Evolutionary conservation across 345 rosid genomes (phyloP), one percentile per base, ranked within the genome.

Genomic region (Citrus glauca): DNA sequence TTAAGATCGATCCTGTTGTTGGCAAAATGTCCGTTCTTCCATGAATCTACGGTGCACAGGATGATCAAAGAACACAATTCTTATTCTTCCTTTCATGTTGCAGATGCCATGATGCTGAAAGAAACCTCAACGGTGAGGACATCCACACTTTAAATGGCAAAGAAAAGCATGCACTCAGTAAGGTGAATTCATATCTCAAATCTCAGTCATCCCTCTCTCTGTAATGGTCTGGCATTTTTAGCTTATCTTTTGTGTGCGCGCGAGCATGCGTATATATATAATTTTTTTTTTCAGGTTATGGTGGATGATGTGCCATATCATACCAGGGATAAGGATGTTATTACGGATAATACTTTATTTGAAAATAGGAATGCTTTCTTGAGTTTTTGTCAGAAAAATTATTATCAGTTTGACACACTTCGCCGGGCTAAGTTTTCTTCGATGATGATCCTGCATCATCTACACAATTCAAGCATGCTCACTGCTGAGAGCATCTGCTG

Each of bases 361-460:
- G 91, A 86, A 48, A 87, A 78, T 62, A 87, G 95, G 81, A 88
- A 84, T 74, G 59, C n/a, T 40, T 88, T 94, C 66, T 77, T 94
- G 85, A 62, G 72, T 24, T 84, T 94, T 55, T 92, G 90, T 77
- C 90, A 88, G 77, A 74, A 75, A 62, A 80, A 91, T 75, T 75
- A 85, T 70, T 89, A 89, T 82, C 86, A 85, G 74, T 92, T 92
- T 57, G 88, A 92, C 84, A 81, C 87, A 13, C 91, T 91, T 77
- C 87, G 94, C 56, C 88, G 87, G 56, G 95, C 94, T 77, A 94
- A 94, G 83, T 76, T 89, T 83, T 90, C 98, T 28, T 87, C 94
- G 3, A 92, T 92, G 94, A 90, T 91, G 95, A 85, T 92, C 82
- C 85, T 94, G 37, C 81, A 92, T 82, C 82, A 87, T 76, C 91